Evolutionary conservation across 495 filamentous ascomycete genomes (phyloP), one percentile per base, ranked within the genome.

Genomic region (Tetracladium marchalianum): DNA sequence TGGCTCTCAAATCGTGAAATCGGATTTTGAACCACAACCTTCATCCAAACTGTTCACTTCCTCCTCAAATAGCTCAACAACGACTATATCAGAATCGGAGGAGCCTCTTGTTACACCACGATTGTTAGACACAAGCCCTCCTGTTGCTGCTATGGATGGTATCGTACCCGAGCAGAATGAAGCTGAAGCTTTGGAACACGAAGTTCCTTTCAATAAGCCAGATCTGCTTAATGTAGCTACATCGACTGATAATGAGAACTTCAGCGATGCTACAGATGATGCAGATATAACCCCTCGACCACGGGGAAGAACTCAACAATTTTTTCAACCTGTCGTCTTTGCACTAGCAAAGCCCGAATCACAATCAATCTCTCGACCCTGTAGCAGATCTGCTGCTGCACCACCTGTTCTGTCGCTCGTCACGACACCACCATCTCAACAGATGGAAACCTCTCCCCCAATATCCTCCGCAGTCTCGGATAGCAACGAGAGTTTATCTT

Each of bases 341-440:
- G 55, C 44, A 4, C 39, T 49, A n/a, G 47, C 51, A 32, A 52
- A 39, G 12, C 13, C 22, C 10, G 13, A 34, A 27, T 27, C 22
- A 27, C 22, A 27, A 27, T 7, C 22, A 27, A 3, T 7, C 7
- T 3, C 22, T 11, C 41, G 44, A 12, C 50, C 44, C 17, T 31
- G 39, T 32, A 52, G 35, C 38, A 47, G 49, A 41, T 52, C 45
- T 2, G 38, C 46, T 7, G 54, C 57, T 16, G 51, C 50, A 19
- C 50, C 53, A 10, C 50, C 67, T 4, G 59, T 63, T 7, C 47
- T 65, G 8, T 58, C 60, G 18, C 35, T 66, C 7, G 43, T 60
- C 13, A 60, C 61, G 9, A 61, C 57, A 12, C 53, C 63, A 19
- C 61, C 60, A 15, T 60, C 64, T 1, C 60, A 54, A 36, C 44